Evolutionary conservation across 225 moss, liverwort and hornwort species (phyloP).

Genomic region (Pleurozium schreberi): DNA sequence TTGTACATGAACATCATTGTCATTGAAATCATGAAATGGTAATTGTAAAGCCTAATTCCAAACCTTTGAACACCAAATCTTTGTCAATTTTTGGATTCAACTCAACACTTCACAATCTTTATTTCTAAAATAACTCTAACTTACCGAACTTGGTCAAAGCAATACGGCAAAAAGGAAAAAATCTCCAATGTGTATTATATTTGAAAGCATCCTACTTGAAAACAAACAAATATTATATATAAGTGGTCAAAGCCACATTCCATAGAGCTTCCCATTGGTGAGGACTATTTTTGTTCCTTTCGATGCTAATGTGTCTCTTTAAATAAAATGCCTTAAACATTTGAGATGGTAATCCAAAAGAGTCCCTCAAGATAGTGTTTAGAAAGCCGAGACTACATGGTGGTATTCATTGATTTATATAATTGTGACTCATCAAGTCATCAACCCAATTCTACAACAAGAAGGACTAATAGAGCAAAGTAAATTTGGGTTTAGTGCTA

Average conservation of each 20-base stretch:
- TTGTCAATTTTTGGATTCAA: rapidly evolving
- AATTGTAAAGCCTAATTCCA: neutral
- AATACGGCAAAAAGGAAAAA: neutral
- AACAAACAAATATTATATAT: neutral
- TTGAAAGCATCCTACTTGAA: neutral
- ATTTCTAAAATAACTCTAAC: neutral
- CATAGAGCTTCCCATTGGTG: too few species aligned
- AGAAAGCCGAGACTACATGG: neutral
- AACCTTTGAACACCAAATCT: neutral
- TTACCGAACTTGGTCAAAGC: neutral
- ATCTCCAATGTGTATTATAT: neutral
- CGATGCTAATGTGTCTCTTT: neutral
- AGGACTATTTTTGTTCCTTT: neutral
- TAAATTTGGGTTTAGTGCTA: neutral
- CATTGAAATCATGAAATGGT: neutral
- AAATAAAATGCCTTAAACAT: neutral
- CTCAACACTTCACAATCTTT: neutral
- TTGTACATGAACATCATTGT: neutral
- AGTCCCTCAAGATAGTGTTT: neutral
- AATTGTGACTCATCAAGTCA: too few species aligned
- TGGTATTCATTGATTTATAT: neutral
- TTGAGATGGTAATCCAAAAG: too few species aligned
- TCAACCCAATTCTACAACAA: too few species aligned
- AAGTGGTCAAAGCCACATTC: too few species aligned
- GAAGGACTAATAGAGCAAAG: too few species aligned